Conservation (phyloP, 2,329 filamentous ascomycete species). For the Fusarium dimerum region DNA sequence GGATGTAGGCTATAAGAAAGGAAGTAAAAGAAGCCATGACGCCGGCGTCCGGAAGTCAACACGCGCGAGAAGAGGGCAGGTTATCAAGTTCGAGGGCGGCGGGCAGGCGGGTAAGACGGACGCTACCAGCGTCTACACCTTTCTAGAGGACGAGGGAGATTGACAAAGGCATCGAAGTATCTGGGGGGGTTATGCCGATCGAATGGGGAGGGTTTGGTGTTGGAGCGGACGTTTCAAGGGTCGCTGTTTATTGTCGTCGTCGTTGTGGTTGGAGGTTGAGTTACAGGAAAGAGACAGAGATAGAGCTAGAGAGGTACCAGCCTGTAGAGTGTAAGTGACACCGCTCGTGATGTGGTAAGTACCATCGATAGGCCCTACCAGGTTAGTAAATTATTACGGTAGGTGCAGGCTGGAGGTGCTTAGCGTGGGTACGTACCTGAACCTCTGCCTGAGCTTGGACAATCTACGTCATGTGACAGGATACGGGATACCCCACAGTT, state of each 20-base stretch:
- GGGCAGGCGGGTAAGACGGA: slow-evolving; percentile 10
- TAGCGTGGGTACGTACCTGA: too few relatives aligned
- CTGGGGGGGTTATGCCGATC: background rate
- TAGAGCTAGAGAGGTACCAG: background rate
- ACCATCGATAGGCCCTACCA: background rate
- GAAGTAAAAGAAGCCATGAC: slow-evolving; percentile 53
- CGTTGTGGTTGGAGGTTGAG: background rate
- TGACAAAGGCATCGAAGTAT: slow-evolving; percentile 17
- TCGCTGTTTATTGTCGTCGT: background rate
- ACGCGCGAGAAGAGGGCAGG: slow-evolving; percentile 14
- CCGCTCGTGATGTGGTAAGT: background rate
- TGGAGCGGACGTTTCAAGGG: background rate
- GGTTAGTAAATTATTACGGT: too few relatives aligned
- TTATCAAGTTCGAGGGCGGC: slow-evolving; percentile 10
- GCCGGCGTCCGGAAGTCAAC: slow-evolving; percentile 20
- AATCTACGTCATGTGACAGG: too few relatives aligned
- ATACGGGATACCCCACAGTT: too few relatives aligned
- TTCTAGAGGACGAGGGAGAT: slow-evolving; percentile 13
- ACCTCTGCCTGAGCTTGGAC: too few relatives aligned
- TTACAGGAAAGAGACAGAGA: background rate
- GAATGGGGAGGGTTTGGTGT: background rate
- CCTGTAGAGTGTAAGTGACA: background rate
- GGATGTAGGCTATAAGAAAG: slow-evolving; percentile 75
- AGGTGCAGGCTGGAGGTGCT: too few relatives aligned
- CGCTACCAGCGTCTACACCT: slow-evolving; percentile 19